Conservation (phyloP, 306 rosid species). For the Pterocarpus macrocarpus region DNA sequence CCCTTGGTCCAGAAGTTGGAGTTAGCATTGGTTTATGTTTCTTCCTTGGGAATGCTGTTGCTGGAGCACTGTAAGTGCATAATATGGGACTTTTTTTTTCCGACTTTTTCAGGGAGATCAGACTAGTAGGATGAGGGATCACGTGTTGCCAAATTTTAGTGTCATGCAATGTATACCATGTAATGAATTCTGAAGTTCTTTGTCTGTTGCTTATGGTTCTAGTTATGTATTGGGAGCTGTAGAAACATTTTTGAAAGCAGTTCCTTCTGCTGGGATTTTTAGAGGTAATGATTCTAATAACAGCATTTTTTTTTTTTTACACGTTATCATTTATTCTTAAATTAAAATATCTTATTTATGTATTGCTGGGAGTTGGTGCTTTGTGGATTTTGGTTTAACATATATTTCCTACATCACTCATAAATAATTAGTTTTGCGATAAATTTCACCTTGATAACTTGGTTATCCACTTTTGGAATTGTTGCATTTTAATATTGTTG, state of each 20-base stretch:
- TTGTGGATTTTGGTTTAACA: slow-evolving; percentile 25
- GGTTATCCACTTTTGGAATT: slow-evolving; percentile 19
- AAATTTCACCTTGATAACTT: slow-evolving; percentile 23
- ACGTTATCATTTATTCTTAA: slow-evolving; percentile 14
- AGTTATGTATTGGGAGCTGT: slow-evolving; percentile 99
- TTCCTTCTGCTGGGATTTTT: slow-evolving; percentile 94
- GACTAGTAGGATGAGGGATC: slow-evolving; percentile 34
- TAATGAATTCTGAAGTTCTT: slow-evolving; percentile 37
- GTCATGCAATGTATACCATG: slow-evolving; percentile 24
- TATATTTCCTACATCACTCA: background rate
- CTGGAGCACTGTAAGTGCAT: slow-evolving; percentile 94
- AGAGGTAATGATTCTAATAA: slow-evolving; percentile 66
- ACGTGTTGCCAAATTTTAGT: slow-evolving; percentile 38
- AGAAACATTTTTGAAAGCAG: slow-evolving; percentile 97
- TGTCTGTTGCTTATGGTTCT: slow-evolving; percentile 60
- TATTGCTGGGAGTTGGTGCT: background rate
- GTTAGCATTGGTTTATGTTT: slow-evolving; percentile 99
- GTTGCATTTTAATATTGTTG: slow-evolving; percentile 8
- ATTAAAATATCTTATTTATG: slow-evolving; percentile 19
- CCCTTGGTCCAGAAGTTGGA: slow-evolving; percentile 99
- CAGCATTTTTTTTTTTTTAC: background rate
- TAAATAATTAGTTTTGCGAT: slow-evolving; percentile 25
- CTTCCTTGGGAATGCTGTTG: slow-evolving; percentile 99
- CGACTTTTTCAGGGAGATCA: slow-evolving; percentile 39
- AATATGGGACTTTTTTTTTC: slow-evolving; percentile 29